Evolutionary conservation across 768 basidiomycete species (phyloP).

Genomic region (Leccinum subgranulosum): DNA sequence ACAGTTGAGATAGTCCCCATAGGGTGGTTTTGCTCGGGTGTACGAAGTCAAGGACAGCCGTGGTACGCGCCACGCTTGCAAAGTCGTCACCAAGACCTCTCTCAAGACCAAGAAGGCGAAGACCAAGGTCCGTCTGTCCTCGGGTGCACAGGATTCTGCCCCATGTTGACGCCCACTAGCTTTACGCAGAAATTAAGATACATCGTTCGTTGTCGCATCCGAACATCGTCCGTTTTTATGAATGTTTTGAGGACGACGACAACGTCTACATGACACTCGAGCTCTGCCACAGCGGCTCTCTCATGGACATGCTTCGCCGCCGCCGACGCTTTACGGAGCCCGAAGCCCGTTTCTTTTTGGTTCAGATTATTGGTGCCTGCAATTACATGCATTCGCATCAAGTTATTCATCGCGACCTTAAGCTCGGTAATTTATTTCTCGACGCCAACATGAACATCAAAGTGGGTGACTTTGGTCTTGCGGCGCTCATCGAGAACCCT

Average conservation of each 20-base stretch:
- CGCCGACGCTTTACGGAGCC: conserved; percentile 88
- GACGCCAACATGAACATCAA: conserved; percentile 92
- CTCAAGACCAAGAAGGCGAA: conserved; percentile 96
- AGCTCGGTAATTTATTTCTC: conserved; percentile 92
- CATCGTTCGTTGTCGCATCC: conserved; percentile 88
- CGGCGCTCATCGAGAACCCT: conserved; percentile 93
- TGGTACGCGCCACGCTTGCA: conserved; percentile 74
- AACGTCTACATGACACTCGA: conserved; percentile 99
- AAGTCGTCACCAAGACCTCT: conserved; percentile 90
- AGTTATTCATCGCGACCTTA: conserved; percentile 97
- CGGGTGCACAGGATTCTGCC: background rate
- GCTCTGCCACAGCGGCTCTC: conserved; percentile 83
- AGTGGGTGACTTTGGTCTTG: conserved; percentile 96
- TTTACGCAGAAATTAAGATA: conserved; percentile 98
- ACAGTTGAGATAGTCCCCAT: background rate
- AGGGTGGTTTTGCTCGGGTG: conserved; percentile 95
- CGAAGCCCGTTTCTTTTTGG: conserved; percentile 88
- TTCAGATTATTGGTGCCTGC: conserved; percentile 94
- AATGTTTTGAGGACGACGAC: conserved; percentile 93
- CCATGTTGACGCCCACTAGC: conserved; percentile 40
- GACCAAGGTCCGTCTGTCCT: conserved; percentile 64
- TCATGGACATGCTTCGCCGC: conserved; percentile 88
- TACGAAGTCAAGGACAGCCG: conserved; percentile 84
- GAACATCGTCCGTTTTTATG: conserved; percentile 88
- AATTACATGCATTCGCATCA: conserved; percentile 97